These are phyloP conservation scores for Xylariaceae sp. DNA, from an alignment of 2,329 filamentous ascomycete species.

Conservation along the genomic window DNA sequence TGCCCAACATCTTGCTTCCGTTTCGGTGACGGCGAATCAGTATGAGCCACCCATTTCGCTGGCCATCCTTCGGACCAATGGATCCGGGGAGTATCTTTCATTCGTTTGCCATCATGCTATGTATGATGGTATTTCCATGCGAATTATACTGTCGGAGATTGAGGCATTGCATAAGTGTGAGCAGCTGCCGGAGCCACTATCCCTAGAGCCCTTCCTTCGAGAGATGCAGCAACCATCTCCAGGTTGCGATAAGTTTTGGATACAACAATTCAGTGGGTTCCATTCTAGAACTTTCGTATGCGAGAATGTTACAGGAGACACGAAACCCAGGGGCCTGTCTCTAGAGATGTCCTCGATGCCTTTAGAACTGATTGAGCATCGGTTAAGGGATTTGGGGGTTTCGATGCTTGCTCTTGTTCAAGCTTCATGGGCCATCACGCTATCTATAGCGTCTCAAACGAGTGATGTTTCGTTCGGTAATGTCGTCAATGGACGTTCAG, in stretches of 20 bases:
- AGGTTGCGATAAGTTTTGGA: conserved; percentile 62
- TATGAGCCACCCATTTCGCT: conserved; percentile 42
- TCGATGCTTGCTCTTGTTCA: conserved; percentile 66
- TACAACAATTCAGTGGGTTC: conserved; percentile 47
- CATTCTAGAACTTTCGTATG: conserved; percentile 25
- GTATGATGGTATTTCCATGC: conserved; percentile 78
- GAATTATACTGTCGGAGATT: conserved; percentile 63
- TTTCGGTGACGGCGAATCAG: conserved; percentile 41
- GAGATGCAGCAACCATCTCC: conserved; percentile 47
- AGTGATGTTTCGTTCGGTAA: conserved; percentile 81
- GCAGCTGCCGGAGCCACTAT: conserved; percentile 43
- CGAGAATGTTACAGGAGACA: conserved; percentile 2
- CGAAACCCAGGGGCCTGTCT: conserved; percentile 12
- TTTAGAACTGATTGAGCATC: conserved; percentile 43
- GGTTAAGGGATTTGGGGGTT: conserved; percentile 48
- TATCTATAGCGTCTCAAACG: conserved; percentile 51
- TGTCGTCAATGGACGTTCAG: conserved; percentile 70
- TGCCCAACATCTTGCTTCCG: conserved; percentile 34
- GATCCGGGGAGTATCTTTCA: conserved; percentile 38
- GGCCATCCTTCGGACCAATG: conserved; percentile 34
- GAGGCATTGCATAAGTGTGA: conserved; percentile 50
- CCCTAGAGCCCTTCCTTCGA: conserved; percentile 60
- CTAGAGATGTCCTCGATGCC: conserved; percentile 22
- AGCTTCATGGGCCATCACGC: conserved; percentile 62
- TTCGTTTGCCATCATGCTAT: conserved; percentile 70